These are phyloP conservation scores for Lasiosphaeris hirsuta DNA, from an alignment of 495 filamentous ascomycete species.

Conservation along the genomic window DNA sequence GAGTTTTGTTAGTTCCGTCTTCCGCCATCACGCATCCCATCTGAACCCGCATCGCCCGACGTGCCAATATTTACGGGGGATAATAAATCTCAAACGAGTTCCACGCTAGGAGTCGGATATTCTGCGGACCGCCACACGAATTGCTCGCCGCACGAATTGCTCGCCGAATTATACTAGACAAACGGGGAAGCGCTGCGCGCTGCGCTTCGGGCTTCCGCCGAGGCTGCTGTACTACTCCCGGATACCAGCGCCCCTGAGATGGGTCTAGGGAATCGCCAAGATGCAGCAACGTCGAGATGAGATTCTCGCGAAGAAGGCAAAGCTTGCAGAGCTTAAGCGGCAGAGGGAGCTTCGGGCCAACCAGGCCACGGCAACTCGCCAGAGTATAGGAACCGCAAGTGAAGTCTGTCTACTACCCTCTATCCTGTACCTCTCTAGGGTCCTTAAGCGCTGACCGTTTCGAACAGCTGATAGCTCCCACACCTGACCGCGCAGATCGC, in stretches of 20 bases:
- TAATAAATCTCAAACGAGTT: too few species aligned
- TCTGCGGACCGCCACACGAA: too few species aligned
- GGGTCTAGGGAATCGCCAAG: slow-evolving; percentile 36
- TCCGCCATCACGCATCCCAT: too few species aligned
- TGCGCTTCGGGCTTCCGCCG: too few species aligned
- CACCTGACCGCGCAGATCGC: slow-evolving; percentile 64
- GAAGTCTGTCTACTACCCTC: slow-evolving; percentile 42
- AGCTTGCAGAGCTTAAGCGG: slow-evolving; percentile 90
- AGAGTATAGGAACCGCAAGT: slow-evolving; percentile 51
- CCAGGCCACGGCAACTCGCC: slow-evolving; percentile 60
- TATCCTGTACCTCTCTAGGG: slow-evolving; percentile 12
- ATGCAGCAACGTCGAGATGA: slow-evolving; percentile 90
- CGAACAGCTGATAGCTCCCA: slow-evolving; percentile 62
- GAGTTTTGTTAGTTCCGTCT: too few species aligned
- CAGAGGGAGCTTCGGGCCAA: slow-evolving; percentile 78
- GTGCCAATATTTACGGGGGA: too few species aligned
- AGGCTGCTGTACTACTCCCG: too few species aligned
- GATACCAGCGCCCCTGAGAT: slow-evolving; percentile 27
- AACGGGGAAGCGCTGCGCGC: too few species aligned
- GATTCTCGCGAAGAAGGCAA: slow-evolving; percentile 89
- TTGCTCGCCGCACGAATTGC: too few species aligned
- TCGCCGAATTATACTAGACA: too few species aligned
- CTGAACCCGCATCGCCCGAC: too few species aligned
- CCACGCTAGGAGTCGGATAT: too few species aligned
- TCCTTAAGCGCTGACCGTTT: slow-evolving; percentile 1